Conservation (phyloP, 495 filamentous ascomycete species). For the Collariella sp. region DNA sequence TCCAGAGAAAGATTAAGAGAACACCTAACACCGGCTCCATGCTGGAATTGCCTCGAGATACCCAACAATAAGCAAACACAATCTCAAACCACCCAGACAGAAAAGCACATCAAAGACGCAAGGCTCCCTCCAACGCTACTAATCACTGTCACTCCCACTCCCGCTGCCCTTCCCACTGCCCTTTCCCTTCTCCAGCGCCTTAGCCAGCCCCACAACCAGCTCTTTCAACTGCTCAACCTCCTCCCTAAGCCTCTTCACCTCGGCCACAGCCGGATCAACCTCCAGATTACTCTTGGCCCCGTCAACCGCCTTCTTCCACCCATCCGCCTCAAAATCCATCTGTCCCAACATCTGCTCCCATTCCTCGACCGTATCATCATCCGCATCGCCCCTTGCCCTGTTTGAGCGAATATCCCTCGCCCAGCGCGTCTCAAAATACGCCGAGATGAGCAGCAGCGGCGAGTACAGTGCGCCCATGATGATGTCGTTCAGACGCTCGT, state of each 20-base stretch:
- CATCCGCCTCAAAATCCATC: constrained; percentile 68
- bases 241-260: constrained; percentile 57
- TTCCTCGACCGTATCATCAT: constrained; percentile 81
- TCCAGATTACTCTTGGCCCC: constrained; percentile 69
- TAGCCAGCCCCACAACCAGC: constrained; percentile 20
- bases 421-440: constrained; percentile 61
- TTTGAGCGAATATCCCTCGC: constrained; percentile 63
- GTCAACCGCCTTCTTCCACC: constrained; percentile 70
- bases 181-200: background rate
- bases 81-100: too few species aligned
- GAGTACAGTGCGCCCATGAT: constrained; percentile 84
- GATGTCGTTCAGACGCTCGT: constrained; percentile 72
- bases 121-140: too few species aligned
- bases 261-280: constrained; percentile 56
- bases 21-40: too few species aligned
- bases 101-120: too few species aligned
- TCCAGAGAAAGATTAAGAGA: too few species aligned
- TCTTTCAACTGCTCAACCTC: constrained; percentile 63
- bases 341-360: constrained; percentile 77
- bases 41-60: too few species aligned
- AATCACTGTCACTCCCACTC: background rate
- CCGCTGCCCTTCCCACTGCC: background rate
- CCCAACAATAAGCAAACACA: too few species aligned
- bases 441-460: constrained; percentile 72
- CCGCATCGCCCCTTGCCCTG: constrained; percentile 70